Evolutionary conservation across 495 filamentous ascomycete species (phyloP), one percentile per base, ranked within the genome.

Genomic region (Penicillium antarcticum): DNA sequence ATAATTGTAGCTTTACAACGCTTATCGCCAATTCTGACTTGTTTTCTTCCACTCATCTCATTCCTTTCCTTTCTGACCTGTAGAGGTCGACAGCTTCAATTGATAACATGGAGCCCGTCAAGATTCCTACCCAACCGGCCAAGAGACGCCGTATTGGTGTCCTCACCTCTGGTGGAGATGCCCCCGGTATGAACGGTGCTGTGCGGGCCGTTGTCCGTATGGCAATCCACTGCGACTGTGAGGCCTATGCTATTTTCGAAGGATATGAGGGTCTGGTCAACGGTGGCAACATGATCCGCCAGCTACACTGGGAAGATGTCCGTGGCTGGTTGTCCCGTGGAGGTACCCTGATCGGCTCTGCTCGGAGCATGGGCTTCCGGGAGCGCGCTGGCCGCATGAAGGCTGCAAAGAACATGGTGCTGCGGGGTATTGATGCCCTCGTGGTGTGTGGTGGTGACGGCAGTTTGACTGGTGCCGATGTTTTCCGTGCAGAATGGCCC

Each of bases 371-470:
- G 79, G 82, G 81, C 32, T 99, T 99, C 74, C 90, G 83, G 56
- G 87, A 97, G 66, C 85, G 95, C 16, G 67, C 84, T 13, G 94
- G 94, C 14, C 85, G 94, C 52, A 65, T 96, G 43, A 71, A 74
- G 44, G 95, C 86, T 5, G 95, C 95, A 14, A 96, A 92, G 78
- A 96, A 99, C 72, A 81, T 99, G 79, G 78, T 99, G 26, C 62
- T 87, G 43, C 86, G 88, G 21, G 95, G 95, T 62, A 97, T 99
- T 62, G 90, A 99, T 67, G 95, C 94, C 29, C 74, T 99, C 62
- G 86, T 99, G 39, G 92, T 99, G 59, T 96, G 91, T 65, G 95
- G 95, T 70, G 95, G 95, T 73, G 95, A 99, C 66, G 95, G 95
- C 49, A 95, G 89, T 59, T 81, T 99, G 67, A 99, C 95, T 21